Base-by-base conservation (phyloP, 768 basidiomycete species). In the Gymnopilus dilepis region DNA sequence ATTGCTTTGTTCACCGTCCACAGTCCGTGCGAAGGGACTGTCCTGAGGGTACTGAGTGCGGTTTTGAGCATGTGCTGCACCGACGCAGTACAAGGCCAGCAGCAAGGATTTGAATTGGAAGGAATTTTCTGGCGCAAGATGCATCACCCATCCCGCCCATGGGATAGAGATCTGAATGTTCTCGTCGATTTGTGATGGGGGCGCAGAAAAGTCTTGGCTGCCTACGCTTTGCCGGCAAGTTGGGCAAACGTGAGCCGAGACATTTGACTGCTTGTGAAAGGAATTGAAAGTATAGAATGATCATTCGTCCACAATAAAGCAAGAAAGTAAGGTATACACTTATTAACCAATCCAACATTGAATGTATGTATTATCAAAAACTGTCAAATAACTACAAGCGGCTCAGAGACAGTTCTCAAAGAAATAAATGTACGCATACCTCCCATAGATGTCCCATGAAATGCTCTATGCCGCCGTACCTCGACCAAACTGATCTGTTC, bases 41-140 rank as follows among this genome's bases (percentile, higher is more conserved):
- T 17, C 34, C 56, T 37, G 33, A 8, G 56, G 56, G 28, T 54
- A 53, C 47, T 58, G 31, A 51, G 61, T 51, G 61, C 53, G 8
- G 34, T 7, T 55, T 43, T 17, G 24, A 34, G 38, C 59, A 60
- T 60, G 41, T 55, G 59, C 31, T 24, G 8, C 42, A 24, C 42
- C 31, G 24, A 58, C 28, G 51, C 15, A 54, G 56, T 58, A 58
- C 31, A 62, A 58, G 45, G 42, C n/a, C 22, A 37, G 24, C 41
- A 22, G 24, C 37, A 56, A 15, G 40, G 30, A 24, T 30, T 52
- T 40, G 45, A 40, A 51, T 47, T 38, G 22, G 31, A 31, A 56
- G n/a, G 24, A 55, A 7, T n/a, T n/a, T 38, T 31, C 21, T 21
- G 48, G 24, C 21, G 19, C 30, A 52, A 41, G 50, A n/a, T n/a